Evolutionary conservation across 2,329 filamentous ascomycete species (phyloP).

Genomic region (Hortaea werneckii): DNA sequence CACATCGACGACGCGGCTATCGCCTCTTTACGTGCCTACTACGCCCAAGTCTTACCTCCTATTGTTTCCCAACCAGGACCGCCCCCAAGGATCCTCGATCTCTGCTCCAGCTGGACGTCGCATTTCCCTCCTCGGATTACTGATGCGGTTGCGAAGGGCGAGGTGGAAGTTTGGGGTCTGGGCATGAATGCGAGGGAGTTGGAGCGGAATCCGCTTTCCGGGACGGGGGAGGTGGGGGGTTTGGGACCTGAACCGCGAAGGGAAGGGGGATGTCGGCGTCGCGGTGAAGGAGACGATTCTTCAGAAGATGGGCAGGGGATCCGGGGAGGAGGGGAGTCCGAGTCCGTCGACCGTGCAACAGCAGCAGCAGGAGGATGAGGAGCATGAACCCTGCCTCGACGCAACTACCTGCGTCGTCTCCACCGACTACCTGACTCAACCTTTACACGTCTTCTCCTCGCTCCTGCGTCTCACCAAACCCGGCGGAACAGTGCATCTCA

Average conservation of each 20-base stretch:
- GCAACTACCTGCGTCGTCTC: slow-evolving; percentile 42
- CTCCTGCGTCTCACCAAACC: slow-evolving; percentile 30
- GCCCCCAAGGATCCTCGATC: slow-evolving; percentile 36
- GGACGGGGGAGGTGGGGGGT: slow-evolving; percentile 24
- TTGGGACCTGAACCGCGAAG: slow-evolving; percentile 33
- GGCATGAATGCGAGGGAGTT: slow-evolving; percentile 42
- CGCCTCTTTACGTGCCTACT: slow-evolving; percentile 35
- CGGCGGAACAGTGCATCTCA: slow-evolving; percentile 40
- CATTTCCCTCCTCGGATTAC: slow-evolving; percentile 33
- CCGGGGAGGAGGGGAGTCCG: too few species aligned
- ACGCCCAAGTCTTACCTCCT: slow-evolving; percentile 32
- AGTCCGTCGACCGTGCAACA: too few species aligned
- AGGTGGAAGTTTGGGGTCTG: slow-evolving; percentile 35
- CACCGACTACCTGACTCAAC: slow-evolving; percentile 42
- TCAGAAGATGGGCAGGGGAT: too few species aligned
- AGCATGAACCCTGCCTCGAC: slow-evolving; percentile 27
- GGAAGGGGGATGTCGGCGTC: slow-evolving; percentile 21
- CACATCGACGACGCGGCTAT: slow-evolving; percentile 46
- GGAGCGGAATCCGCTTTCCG: slow-evolving; percentile 29
- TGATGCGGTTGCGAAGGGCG: slow-evolving; percentile 20
- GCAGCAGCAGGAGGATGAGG: too few species aligned
- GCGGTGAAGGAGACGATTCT: slow-evolving; percentile 10
- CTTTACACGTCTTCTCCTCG: slow-evolving; percentile 35
- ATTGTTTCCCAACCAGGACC: not conserved
- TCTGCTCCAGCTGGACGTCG: slow-evolving; percentile 42